These are phyloP conservation scores for Scleroderma bovista DNA, from an alignment of 768 basidiomycete genomes.

Conservation along the genomic window DNA sequence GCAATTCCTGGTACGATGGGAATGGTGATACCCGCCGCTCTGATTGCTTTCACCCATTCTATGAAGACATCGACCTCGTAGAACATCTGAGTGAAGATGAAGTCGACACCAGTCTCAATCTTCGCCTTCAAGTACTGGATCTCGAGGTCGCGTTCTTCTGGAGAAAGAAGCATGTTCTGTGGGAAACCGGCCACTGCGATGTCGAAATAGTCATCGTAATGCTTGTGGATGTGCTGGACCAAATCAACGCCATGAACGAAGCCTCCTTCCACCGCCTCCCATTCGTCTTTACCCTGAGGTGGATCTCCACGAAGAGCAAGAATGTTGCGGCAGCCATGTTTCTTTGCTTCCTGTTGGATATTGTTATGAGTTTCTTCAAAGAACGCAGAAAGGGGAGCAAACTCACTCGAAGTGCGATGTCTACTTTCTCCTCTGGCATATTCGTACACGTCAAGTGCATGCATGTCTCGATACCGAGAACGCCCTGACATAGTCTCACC, in stretches of 20 bases:
- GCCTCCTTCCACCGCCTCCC: slow-evolving; percentile 89
- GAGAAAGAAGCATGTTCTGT: slow-evolving; percentile 67
- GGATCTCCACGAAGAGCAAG: slow-evolving; percentile 93
- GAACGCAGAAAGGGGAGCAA: slow-evolving; percentile 2
- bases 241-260: slow-evolving; percentile 91
- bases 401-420: slow-evolving; percentile 80
- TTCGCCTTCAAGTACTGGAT: slow-evolving; percentile 87
- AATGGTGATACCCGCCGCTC: slow-evolving; percentile 80
- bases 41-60: slow-evolving; percentile 79
- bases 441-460: slow-evolving; percentile 99
- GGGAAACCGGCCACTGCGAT: slow-evolving; percentile 94
- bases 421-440: slow-evolving; percentile 95
- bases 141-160: slow-evolving; percentile 71
- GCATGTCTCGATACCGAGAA: slow-evolving; percentile 94
- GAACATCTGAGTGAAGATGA: slow-evolving; percentile 99
- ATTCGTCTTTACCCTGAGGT: slow-evolving; percentile 80
- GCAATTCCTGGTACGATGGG: slow-evolving; percentile 94
- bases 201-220: slow-evolving; percentile 91
- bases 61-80: slow-evolving; percentile 92
- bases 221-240: slow-evolving; percentile 75
- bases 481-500: slow-evolving; percentile 88
- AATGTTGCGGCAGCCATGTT: slow-evolving; percentile 85
- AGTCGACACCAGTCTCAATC: slow-evolving; percentile 81
- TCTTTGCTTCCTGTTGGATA: slow-evolving; percentile 71
- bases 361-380: slow-evolving; percentile 3